phyloP scores from a whole-genome alignment of 1,284 basidiomycete species.

The Nidula niveotomentosa region DNA sequence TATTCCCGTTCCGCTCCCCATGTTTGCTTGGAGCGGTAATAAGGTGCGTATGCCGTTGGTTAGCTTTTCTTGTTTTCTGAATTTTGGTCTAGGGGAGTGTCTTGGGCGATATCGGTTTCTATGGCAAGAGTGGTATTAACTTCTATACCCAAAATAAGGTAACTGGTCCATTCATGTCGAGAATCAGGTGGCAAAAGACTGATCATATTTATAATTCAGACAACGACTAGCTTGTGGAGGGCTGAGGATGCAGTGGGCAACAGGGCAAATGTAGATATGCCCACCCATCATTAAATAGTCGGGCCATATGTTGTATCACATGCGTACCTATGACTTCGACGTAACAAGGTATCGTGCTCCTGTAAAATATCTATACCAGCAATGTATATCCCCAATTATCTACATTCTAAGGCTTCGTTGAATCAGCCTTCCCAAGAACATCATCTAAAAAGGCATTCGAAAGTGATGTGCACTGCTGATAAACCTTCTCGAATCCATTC shows the following conservation, averaged over 20 bases:
- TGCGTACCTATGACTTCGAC: too few relatives aligned
- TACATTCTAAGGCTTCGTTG: background rate
- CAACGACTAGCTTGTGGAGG: constrained; percentile 81
- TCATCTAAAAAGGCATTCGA: constrained; percentile 77
- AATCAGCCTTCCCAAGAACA: constrained; percentile 33
- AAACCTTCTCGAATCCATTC: constrained; percentile 60
- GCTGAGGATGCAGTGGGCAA: constrained; percentile 78
- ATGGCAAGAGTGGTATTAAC: constrained; percentile 86
- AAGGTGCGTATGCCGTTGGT: constrained; percentile 45
- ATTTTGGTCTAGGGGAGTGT: constrained; percentile 59
- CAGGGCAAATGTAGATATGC: constrained; percentile 82
- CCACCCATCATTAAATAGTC: constrained; percentile 59
- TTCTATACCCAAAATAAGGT: constrained; percentile 93
- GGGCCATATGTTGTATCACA: too few relatives aligned
- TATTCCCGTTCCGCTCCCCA: constrained; percentile 82
- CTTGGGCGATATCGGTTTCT: constrained; percentile 88
- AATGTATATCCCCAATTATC: too few relatives aligned
- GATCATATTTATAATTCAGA: constrained; percentile 41
- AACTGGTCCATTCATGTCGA: constrained; percentile 5
- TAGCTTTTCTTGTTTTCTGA: too few relatives aligned
- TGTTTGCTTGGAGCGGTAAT: constrained; percentile 94
- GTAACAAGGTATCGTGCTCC: too few relatives aligned
- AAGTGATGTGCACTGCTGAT: constrained; percentile 60
- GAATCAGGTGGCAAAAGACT: background rate
- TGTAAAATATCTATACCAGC: too few relatives aligned